phyloP scores from a whole-genome alignment of 1,284 basidiomycete genomes.

The Takashimella koratensis region DNA sequence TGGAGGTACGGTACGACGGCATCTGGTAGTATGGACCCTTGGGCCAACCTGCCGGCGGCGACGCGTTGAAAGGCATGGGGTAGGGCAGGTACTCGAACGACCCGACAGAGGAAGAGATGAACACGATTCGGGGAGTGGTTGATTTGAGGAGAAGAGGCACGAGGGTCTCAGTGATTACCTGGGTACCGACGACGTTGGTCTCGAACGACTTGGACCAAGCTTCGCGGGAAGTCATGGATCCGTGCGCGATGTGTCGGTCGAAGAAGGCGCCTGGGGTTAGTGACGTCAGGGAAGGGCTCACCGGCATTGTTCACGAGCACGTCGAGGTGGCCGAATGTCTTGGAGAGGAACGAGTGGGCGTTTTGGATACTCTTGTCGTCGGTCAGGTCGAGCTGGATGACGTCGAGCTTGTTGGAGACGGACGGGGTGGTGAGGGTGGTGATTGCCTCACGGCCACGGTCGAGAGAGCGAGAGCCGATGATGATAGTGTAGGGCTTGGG shows the following conservation, averaged over 20 bases:
- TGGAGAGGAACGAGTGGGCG: background rate
- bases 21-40: background rate
- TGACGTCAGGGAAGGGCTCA: too few species aligned
- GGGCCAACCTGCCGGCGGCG: slow-evolving; percentile 10
- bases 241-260: slow-evolving; percentile 6
- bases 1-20: slow-evolving; percentile 16
- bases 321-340: background rate
- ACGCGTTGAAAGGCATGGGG: background rate
- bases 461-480: too few species aligned
- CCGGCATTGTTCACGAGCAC: slow-evolving; percentile 4
- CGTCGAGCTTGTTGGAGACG: too few species aligned
- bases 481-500: too few species aligned
- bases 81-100: background rate
- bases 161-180: slow-evolving; percentile 13
- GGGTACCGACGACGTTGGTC: slow-evolving; percentile 16
- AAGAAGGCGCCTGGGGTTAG: slow-evolving; percentile 15
- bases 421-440: too few species aligned
- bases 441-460: too few species aligned
- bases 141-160: slow-evolving; percentile 16
- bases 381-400: background rate
- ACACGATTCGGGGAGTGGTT: slow-evolving; percentile 9
- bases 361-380: slow-evolving; percentile 1
- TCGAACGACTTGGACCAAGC: slow-evolving; percentile 9
- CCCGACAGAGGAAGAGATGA: slow-evolving; percentile 12
- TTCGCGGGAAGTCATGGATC: slow-evolving; percentile 6